A percentile compares a stretch with the other conserved stretches of the same genome.
These are phyloP conservation scores for Fagus crenata DNA, from an alignment of 306 rosid species.

Conservation along the genomic window DNA sequence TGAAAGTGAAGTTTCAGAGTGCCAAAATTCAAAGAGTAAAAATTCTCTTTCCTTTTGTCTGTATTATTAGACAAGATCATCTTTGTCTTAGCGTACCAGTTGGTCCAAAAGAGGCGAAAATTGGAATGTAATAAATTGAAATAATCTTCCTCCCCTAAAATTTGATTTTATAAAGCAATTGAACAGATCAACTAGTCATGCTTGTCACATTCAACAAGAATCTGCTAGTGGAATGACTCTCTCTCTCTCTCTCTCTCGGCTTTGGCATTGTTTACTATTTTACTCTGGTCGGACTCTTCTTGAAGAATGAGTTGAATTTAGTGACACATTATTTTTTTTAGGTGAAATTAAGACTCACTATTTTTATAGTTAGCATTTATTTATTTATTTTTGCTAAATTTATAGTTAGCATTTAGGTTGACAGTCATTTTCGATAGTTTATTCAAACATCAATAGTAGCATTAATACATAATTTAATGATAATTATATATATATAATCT, in stretches of 20 bases:
- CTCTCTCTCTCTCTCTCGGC: neutral
- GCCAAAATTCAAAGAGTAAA: neutral
- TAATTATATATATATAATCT: neutral
- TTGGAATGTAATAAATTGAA: neutral
- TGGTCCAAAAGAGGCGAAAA: neutral
- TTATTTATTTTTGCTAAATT: neutral
- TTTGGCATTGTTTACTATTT: no score
- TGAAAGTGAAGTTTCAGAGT: neutral
- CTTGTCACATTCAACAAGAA: neutral
- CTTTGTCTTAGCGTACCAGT: neutral
- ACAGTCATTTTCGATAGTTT: neutral
- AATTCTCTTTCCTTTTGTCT: neutral
- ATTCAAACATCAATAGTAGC: neutral
- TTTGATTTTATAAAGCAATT: neutral
- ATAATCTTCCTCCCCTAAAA: neutral
- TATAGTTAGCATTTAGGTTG: neutral
- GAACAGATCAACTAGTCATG: neutral
- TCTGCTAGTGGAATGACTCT: neutral
- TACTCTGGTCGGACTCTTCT: no score
- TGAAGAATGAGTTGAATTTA: neutral
- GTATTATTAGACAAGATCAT: neutral
- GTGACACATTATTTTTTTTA: no score
- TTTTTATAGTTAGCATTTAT: neutral
- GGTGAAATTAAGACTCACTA: neutral
- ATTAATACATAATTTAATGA: neutral